A percentile compares a stretch with the other conserved stretches of the same genome.
Evolutionary conservation across 768 basidiomycete genomes (phyloP).

Genomic region (Agaricus subrufescens): DNA sequence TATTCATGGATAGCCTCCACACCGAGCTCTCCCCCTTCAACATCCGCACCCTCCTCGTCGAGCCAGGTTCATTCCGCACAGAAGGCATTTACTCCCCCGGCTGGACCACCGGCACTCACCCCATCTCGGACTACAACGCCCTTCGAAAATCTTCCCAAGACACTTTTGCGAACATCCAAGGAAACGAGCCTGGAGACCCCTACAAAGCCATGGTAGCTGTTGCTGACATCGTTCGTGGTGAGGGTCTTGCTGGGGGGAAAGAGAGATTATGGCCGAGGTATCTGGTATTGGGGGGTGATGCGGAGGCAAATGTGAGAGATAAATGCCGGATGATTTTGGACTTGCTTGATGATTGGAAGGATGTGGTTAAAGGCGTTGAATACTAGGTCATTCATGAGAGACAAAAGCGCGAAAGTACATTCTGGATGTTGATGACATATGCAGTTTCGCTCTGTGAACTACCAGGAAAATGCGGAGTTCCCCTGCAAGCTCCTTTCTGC

Average conservation of each 20-base stretch:
- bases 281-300: slow-evolving; percentile 36
- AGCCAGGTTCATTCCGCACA: slow-evolving; percentile 59
- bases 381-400: slow-evolving; percentile 18
- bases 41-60: slow-evolving; percentile 53
- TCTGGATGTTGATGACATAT: neutral
- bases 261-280: slow-evolving; percentile 20
- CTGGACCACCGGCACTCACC: slow-evolving; percentile 29
- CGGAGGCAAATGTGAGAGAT: slow-evolving; percentile 43
- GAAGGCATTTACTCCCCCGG: slow-evolving; percentile 44
- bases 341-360: slow-evolving; percentile 51
- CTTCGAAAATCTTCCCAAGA: slow-evolving; percentile 27
- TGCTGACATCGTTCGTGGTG: slow-evolving; percentile 45
- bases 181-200: slow-evolving; percentile 53
- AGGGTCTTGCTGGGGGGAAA: slow-evolving; percentile 30
- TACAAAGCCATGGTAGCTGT: slow-evolving; percentile 51
- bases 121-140: slow-evolving; percentile 45
- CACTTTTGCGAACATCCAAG: slow-evolving; percentile 31
- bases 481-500: no score
- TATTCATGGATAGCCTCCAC: slow-evolving; percentile 49
- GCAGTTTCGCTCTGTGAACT: no score
- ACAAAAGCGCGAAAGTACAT: neutral
- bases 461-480: no score
- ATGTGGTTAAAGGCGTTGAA: slow-evolving; percentile 40
- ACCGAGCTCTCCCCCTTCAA: slow-evolving; percentile 50
- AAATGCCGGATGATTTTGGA: slow-evolving; percentile 42